A percentile compares a stretch with the other conserved stretches of the same genome.
phyloP scores from a whole-genome alignment of 805 yeast genomes.

The Candida vartiovaarae region DNA sequence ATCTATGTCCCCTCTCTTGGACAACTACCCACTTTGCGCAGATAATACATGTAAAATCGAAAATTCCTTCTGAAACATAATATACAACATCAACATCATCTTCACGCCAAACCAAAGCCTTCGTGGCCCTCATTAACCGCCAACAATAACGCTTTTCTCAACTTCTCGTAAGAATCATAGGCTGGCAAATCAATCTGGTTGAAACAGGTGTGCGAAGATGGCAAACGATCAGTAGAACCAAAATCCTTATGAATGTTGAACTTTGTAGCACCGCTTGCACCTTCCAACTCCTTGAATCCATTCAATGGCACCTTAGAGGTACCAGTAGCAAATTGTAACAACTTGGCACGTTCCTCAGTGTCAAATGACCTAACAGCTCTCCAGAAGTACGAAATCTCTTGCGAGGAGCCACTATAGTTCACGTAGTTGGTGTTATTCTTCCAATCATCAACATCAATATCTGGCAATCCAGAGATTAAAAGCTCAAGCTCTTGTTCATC shows the following conservation, averaged over 20 bases:
- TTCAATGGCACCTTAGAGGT: slow-evolving; percentile 93
- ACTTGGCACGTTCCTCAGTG: slow-evolving; percentile 86
- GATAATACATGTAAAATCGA: neutral
- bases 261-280: slow-evolving; percentile 78
- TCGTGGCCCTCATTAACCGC: slow-evolving; percentile 94
- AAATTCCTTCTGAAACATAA: too few species aligned
- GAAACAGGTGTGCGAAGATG: slow-evolving; percentile 95
- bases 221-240: slow-evolving; percentile 78
- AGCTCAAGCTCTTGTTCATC: slow-evolving; percentile 95
- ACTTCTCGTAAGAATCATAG: slow-evolving; percentile 79
- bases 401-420: slow-evolving; percentile 75
- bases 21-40: too few species aligned
- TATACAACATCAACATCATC: neutral
- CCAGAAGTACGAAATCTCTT: slow-evolving; percentile 97
- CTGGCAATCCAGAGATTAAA: slow-evolving; percentile 90
- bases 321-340: slow-evolving; percentile 94
- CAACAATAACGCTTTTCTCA: slow-evolving; percentile 69
- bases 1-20: neutral
- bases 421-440: slow-evolving; percentile 73
- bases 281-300: slow-evolving; percentile 86
- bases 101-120: slow-evolving; percentile 83
- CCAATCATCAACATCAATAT: slow-evolving; percentile 96
- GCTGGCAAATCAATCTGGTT: slow-evolving; percentile 93
- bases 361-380: slow-evolving; percentile 93
- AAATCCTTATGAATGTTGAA: slow-evolving; percentile 88